Evolutionary conservation across 2,329 filamentous ascomycete species (phyloP).

Genomic region (Hypoxylon sp.): DNA sequence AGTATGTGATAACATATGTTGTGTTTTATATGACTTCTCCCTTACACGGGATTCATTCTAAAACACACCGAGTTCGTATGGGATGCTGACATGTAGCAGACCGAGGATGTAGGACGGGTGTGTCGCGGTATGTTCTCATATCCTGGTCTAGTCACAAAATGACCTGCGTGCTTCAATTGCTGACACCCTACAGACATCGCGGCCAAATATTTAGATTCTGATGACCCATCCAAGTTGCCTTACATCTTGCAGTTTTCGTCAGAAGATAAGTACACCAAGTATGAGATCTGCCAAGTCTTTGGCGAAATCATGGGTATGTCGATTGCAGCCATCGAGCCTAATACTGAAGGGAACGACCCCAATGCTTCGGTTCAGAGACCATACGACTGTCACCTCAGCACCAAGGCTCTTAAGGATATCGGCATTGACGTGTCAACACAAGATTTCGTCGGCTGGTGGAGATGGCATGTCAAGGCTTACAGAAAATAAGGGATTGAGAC

Average conservation of each 20-base stretch:
- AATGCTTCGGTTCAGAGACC: constrained; percentile 80
- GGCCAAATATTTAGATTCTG: constrained; percentile 71
- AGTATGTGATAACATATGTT: constrained; percentile 28
- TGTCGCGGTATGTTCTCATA: constrained; percentile 67
- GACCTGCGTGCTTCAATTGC: constrained; percentile 1
- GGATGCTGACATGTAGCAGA: constrained; percentile 55
- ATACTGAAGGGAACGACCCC: constrained; percentile 79
- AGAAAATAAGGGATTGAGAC: constrained; percentile 59
- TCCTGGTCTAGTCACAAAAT: constrained; percentile 17
- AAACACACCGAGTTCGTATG: neutral
- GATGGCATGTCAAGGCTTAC: constrained; percentile 71
- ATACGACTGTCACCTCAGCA: constrained; percentile 90
- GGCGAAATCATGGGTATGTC: constrained; percentile 83
- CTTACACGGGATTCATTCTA: neutral
- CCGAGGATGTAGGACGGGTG: constrained; percentile 85
- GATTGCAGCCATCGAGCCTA: constrained; percentile 75
- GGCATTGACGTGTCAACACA: constrained; percentile 80
- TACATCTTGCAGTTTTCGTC: constrained; percentile 85
- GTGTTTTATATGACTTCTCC: neutral
- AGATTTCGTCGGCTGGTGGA: constrained; percentile 87
- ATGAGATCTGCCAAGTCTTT: constrained; percentile 84
- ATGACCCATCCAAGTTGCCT: constrained; percentile 69
- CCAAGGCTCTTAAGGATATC: constrained; percentile 76
- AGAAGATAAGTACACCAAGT: constrained; percentile 89
- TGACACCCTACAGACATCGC: constrained; percentile 70